Conservation (phyloP, 2,329 filamentous ascomycete species). For the Exophiala lecanii-corni region DNA sequence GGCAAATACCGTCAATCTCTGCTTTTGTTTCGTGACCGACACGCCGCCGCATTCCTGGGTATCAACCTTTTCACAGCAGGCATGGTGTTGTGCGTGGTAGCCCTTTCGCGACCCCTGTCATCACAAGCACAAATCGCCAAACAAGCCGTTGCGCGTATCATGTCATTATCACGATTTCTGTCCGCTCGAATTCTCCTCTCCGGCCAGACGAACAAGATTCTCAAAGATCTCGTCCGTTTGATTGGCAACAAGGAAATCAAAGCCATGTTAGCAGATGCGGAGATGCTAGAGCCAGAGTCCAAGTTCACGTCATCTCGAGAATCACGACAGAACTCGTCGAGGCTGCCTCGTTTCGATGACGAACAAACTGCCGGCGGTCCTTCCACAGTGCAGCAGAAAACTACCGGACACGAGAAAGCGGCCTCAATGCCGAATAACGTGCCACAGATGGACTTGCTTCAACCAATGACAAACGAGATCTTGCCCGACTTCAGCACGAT, state of each 20-base stretch:
- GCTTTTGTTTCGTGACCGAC: conserved; percentile 35
- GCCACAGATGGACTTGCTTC: neutral
- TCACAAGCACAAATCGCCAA: conserved; percentile 41
- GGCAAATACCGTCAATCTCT: conserved; percentile 14
- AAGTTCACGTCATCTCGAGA: neutral
- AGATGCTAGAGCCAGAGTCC: neutral
- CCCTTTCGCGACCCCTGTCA: conserved; percentile 40
- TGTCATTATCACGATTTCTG: conserved; percentile 37
- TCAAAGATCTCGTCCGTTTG: conserved; percentile 19
- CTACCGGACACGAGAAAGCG: neutral
- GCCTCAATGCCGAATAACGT: neutral
- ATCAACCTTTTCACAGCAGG: conserved; percentile 45
- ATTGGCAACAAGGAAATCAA: conserved; percentile 22
- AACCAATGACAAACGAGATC: neutral
- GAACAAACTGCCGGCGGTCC: neutral
- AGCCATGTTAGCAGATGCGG: conserved; percentile 18
- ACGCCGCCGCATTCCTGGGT: conserved; percentile 42
- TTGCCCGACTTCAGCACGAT: neutral
- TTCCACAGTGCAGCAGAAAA: neutral
- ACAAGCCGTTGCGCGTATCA: conserved; percentile 40
- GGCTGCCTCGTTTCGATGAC: neutral
- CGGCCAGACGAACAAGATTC: conserved; percentile 30
- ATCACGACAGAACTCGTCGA: neutral
- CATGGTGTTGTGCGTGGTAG: conserved; percentile 41
- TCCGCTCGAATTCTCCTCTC: conserved; percentile 34